Conservation (phyloP, 106 monocot species). For the Iris macrosiphon region DNA sequence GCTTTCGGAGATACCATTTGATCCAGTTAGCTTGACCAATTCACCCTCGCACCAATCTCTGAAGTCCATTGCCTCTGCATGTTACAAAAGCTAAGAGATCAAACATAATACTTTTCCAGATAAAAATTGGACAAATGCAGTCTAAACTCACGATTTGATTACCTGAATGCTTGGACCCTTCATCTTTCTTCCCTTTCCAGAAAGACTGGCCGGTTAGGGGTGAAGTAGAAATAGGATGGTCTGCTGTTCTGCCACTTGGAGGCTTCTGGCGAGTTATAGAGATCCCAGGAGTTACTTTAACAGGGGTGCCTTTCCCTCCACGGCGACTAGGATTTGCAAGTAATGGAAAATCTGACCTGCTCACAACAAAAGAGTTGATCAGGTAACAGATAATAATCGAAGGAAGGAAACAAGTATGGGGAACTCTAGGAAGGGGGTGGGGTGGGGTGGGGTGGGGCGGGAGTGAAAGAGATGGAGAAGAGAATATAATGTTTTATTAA, state of each 20-base stretch:
- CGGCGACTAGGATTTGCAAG: constrained; percentile 29
- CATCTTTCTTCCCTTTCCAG: constrained; percentile 47
- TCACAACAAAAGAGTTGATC: no score
- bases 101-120: no score
- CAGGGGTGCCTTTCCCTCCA: constrained; percentile 29
- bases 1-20: constrained; percentile 79
- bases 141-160: neutral
- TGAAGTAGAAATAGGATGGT: constrained; percentile 13
- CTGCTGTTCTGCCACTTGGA: no score
- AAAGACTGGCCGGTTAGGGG: constrained; percentile 13
- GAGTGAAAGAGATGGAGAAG: no score
- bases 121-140: neutral
- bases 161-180: constrained; percentile 50
- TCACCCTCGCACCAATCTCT: constrained; percentile 86
- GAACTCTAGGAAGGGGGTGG: no score
- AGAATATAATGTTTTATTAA: no score
- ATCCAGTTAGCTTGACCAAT: constrained; percentile 67
- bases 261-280: constrained; percentile 33
- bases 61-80: constrained; percentile 95
- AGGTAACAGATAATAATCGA: no score
- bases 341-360: constrained; percentile 58
- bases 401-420: no score
- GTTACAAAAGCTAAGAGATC: no score
- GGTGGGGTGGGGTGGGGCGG: no score
- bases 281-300: constrained; percentile 17